Percentiles rank a stretch among this genome's conserved stretches.
These are phyloP conservation scores for Penicillium herquei DNA, from an alignment of 495 filamentous ascomycete genomes.

Conservation along the genomic window DNA sequence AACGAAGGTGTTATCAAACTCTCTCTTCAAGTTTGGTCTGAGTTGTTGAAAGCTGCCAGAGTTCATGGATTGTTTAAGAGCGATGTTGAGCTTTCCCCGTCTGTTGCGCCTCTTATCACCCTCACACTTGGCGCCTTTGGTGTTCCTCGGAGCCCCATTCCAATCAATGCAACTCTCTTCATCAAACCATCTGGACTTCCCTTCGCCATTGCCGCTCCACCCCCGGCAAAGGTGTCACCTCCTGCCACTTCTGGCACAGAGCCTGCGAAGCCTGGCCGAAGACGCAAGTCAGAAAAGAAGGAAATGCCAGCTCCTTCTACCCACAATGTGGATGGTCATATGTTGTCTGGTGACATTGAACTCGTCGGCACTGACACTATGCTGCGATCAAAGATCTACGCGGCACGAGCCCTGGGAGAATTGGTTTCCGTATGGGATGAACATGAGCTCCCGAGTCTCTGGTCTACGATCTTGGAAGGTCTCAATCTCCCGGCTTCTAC, in stretches of 20 bases:
- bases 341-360: conserved; percentile 96
- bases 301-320: conserved; percentile 63
- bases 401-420: conserved; percentile 76
- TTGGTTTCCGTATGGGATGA: conserved; percentile 45
- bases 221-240: conserved; percentile 61
- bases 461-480: conserved; percentile 55
- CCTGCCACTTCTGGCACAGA: conserved; percentile 21
- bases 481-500: conserved; percentile 73
- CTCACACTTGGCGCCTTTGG: conserved; percentile 88
- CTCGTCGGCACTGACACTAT: conserved; percentile 86
- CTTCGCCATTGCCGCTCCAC: conserved; percentile 55
- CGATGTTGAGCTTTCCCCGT: conserved; percentile 57
- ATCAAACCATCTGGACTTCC: conserved; percentile 90
- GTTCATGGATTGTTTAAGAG: conserved; percentile 57
- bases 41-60: conserved; percentile 68
- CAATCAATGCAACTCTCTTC: conserved; percentile 86
- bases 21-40: conserved; percentile 84
- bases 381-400: conserved; percentile 82
- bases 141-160: conserved; percentile 80
- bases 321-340: conserved; percentile 96
- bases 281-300: conserved; percentile 79
- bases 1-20: conserved; percentile 74
- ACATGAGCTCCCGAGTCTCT: conserved; percentile 39
- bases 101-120: conserved; percentile 73
- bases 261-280: conserved; percentile 56